Evolutionary conservation across 2,329 filamentous ascomycete species (phyloP).

Genomic region (Ilyonectria sp.): DNA sequence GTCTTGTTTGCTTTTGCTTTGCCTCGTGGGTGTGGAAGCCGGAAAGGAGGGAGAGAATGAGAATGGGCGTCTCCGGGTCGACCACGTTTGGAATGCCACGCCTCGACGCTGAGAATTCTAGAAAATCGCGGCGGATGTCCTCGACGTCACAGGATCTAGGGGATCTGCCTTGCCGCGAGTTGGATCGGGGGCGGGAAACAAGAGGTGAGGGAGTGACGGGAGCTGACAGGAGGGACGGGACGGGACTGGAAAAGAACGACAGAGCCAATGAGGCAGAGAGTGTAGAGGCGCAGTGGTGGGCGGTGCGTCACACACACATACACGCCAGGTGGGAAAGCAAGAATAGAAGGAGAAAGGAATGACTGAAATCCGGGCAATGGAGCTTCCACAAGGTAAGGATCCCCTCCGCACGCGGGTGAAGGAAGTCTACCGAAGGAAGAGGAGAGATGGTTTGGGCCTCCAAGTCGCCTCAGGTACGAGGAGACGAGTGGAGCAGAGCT

Average conservation of each 20-base stretch:
- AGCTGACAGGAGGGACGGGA: conserved; percentile 36
- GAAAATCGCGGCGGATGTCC: conserved; percentile 26
- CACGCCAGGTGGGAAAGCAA: conserved; percentile 31
- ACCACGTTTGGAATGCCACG: conserved; percentile 44
- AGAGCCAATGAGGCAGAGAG: conserved; percentile 35
- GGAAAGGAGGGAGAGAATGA: conserved; percentile 34
- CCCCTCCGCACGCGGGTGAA: conserved; percentile 42
- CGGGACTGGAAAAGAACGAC: conserved; percentile 28
- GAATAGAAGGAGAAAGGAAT: conserved; percentile 42
- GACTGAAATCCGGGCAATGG: conserved; percentile 29
- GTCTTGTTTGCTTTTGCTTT: conserved; percentile 19
- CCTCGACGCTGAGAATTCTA: conserved; percentile 29
- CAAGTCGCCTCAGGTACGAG: conserved; percentile 23
- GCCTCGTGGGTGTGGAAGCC: conserved; percentile 4
- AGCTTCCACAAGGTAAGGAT: conserved; percentile 42
- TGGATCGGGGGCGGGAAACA: conserved; percentile 33
- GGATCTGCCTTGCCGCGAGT: conserved; percentile 17
- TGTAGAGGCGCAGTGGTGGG: conserved; percentile 38
- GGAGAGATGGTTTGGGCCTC: conserved; percentile 33
- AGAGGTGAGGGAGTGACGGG: conserved; percentile 36
- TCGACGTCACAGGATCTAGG: conserved; percentile 27
- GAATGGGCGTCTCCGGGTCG: conserved; percentile 39
- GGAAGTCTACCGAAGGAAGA: conserved; percentile 46
- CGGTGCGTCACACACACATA: conserved; percentile 33
- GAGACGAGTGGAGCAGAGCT: conserved; percentile 23